Evolutionary conservation across 1,284 basidiomycete species (phyloP).

Genomic region (Trichosporon sp.): DNA sequence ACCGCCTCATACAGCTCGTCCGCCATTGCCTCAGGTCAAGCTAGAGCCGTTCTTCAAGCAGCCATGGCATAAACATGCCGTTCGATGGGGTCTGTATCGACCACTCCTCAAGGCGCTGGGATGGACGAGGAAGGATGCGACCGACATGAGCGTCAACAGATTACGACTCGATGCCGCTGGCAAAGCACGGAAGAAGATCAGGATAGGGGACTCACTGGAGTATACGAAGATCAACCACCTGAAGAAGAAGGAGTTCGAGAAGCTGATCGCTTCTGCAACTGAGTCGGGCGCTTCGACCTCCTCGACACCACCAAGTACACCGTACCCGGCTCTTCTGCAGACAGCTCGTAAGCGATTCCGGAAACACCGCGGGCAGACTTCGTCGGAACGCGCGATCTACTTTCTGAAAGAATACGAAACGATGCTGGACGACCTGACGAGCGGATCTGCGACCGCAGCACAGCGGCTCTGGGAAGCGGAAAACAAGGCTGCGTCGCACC

Average conservation of each 20-base stretch:
- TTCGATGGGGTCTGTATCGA: constrained; percentile 66
- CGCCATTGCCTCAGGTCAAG: not conserved
- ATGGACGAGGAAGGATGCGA: constrained; percentile 16
- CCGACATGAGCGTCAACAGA: not conserved
- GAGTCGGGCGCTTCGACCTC: not conserved
- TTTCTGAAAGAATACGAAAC: not conserved
- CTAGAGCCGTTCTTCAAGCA: constrained; percentile 61
- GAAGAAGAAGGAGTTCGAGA: not conserved
- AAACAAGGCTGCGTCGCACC: not conserved
- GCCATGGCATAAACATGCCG: constrained; percentile 66
- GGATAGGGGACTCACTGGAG: not conserved
- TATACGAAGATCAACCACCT: not conserved
- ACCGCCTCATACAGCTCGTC: not conserved
- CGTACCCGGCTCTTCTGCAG: not conserved
- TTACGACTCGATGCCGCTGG: not conserved
- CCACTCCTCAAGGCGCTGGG: constrained; percentile 54
- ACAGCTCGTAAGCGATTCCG: not conserved
- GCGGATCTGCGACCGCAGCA: not conserved
- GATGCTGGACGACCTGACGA: not conserved
- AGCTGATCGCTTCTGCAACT: not conserved
- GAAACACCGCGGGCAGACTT: not conserved
- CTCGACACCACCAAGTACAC: not conserved
- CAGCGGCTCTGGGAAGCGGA: not conserved
- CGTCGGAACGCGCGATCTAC: not conserved
- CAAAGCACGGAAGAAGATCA: not conserved